Percentiles rank a stretch among this genome's conserved stretches.
Conservation (phyloP, 2,329 filamentous ascomycete genomes). For the Akanthomyces dipterigenus region DNA sequence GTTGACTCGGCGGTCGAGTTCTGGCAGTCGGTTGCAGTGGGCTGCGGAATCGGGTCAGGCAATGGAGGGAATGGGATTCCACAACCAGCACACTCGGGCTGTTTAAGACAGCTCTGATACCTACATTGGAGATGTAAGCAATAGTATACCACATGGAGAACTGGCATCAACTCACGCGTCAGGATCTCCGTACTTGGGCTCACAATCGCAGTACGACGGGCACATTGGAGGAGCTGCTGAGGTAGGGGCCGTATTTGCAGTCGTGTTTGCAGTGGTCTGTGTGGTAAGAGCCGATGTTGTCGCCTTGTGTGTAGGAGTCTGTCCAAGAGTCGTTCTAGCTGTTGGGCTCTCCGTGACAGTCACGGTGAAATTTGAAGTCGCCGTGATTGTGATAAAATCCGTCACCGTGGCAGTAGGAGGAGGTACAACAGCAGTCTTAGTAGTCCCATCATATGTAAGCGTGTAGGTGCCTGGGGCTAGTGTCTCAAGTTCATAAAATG, state of each 20-base stretch:
- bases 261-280: not conserved
- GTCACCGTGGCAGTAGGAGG: not conserved
- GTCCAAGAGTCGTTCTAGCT: not conserved
- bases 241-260: not conserved
- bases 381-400: not conserved
- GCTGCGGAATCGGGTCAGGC: not conserved
- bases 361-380: not conserved
- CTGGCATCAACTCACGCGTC: not conserved
- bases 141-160: not conserved
- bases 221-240: constrained; percentile 1
- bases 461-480: constrained; percentile 7
- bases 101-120: constrained; percentile 1
- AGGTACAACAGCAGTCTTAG: constrained; percentile 4
- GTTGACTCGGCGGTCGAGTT: not conserved
- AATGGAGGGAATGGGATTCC: constrained; percentile 5
- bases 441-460: not conserved
- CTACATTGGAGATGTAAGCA: not conserved
- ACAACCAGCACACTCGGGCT: constrained; percentile 9
- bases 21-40: constrained; percentile 16
- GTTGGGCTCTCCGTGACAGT: not conserved
- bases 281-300: not conserved
- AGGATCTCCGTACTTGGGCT: constrained; percentile 8
- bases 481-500: constrained; percentile 1
- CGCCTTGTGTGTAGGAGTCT: not conserved
- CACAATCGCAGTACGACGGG: constrained; percentile 8